Evolutionary conservation across 2,329 filamentous ascomycete genomes (phyloP).

Genomic region (Geosmithia putterillii): DNA sequence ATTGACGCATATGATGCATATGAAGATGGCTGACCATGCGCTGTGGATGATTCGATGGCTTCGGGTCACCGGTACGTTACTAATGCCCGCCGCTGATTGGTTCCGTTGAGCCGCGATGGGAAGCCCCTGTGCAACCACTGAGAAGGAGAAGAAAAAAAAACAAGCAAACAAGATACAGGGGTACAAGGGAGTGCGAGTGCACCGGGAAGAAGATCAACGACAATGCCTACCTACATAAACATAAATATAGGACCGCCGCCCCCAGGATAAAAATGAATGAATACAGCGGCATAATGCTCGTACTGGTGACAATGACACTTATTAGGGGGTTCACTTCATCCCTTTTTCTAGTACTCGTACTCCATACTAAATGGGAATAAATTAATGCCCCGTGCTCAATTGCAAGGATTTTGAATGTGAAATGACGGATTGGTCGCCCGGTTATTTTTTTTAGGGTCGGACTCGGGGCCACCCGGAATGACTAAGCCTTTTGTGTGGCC

Average conservation of each 20-base stretch:
- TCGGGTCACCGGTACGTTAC: not conserved
- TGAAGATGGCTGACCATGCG: not conserved
- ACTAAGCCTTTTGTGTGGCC: slow-evolving; percentile 19
- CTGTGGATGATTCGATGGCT: not conserved
- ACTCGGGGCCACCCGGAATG: slow-evolving; percentile 17
- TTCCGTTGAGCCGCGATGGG: not conserved
- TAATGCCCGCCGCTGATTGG: not conserved
- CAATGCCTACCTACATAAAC: too few species aligned
- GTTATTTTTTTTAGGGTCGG: not conserved
- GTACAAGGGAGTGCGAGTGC: not conserved
- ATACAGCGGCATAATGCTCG: too few species aligned
- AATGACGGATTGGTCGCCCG: not conserved
- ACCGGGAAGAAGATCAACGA: not conserved
- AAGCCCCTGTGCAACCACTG: not conserved
- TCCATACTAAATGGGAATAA: not conserved
- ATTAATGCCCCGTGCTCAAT: not conserved
- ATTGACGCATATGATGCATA: not conserved
- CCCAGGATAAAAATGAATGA: too few species aligned
- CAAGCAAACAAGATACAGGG: too few species aligned
- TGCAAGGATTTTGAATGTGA: not conserved
- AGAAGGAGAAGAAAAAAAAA: not conserved
- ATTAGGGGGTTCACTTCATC: not conserved
- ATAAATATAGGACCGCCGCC: too few species aligned
- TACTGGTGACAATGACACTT: not conserved
- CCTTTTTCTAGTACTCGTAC: too few species aligned